Base-by-base conservation (phyloP, 495 filamentous ascomycete species). In the Hyaloscypha finlandica region DNA sequence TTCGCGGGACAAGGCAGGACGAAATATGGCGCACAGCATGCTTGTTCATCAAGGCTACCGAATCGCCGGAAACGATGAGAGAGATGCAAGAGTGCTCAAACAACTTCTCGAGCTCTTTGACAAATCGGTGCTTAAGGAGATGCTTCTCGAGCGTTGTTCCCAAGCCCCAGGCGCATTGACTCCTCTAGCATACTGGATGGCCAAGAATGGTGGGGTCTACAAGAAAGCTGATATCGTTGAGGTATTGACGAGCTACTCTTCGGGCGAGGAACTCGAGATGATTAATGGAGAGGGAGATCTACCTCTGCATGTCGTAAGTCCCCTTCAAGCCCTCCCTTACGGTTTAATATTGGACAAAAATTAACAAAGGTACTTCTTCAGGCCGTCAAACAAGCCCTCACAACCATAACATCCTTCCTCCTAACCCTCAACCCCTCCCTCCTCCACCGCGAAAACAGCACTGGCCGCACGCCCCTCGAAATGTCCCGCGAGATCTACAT, bases 251-350 rank as follows among this genome's bases (percentile, higher is more conserved):
- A 78, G 82, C 3, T 82, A 85, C 52, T 84, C 83, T 14, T 67
- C 79, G 8, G 77, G 83, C 6, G 79, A 80, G 39, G 86, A 89
- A 12, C 79, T 91, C 2, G 80, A 83, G 22, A 77, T 88, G 54
- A 79, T 92, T 3, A 86, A 92, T 74, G 88, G 85, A 25, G 80
- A 86, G 9, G 90, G 90, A 6, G 87, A 92, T 70, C 87, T 88
- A 0, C 81, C 85, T 4, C 75, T 91, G 0, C 90, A 94, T 67
- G 68, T 73, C 6, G 64, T 67, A 61, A 35, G 65, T 48, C 25
- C 3, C 42, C 9, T 16, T 19, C 42, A 14, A 4, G 16, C 16
- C 16, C 6, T 48, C 2, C 4, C 42, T 1, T 48, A 0, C 8
- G 1, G 16, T 16, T 48, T 3, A 48, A 11, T 14, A 48, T 12